These are phyloP conservation scores for Aegle marmelos DNA, from an alignment of 345 rosid species.

Conservation along the genomic window DNA sequence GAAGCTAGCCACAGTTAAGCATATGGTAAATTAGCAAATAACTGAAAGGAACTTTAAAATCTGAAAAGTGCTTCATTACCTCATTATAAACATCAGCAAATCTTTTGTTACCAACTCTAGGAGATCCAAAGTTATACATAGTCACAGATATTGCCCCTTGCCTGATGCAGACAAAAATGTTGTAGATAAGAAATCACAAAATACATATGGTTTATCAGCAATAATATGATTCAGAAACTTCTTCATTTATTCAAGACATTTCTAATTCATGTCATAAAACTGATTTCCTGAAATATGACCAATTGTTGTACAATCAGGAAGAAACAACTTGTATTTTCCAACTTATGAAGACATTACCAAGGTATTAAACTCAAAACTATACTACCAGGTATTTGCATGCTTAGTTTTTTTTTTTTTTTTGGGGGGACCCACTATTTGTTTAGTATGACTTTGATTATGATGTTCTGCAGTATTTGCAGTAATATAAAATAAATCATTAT, in stretches of 20 bases:
- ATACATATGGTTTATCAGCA: background rate
- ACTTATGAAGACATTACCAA: background rate
- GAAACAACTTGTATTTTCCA: slow-evolving; percentile 1
- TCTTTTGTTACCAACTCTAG: slow-evolving; percentile 91
- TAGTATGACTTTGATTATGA: background rate
- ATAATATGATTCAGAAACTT: slow-evolving; percentile 3
- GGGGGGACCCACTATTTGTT: background rate
- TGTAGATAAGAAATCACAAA: background rate
- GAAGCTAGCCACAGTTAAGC: background rate
- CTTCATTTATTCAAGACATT: background rate
- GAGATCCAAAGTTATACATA: slow-evolving; percentile 97
- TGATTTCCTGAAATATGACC: background rate
- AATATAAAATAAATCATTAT: background rate
- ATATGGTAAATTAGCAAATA: background rate
- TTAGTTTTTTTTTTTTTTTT: background rate
- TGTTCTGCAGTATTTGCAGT: background rate
- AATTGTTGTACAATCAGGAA: background rate
- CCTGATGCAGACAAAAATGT: slow-evolving; percentile 34
- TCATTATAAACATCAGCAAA: slow-evolving; percentile 82
- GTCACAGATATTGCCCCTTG: slow-evolving; percentile 64
- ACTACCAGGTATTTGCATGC: too few relatives aligned
- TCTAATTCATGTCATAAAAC: background rate
- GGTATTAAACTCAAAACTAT: background rate
- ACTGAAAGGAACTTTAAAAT: slow-evolving; percentile 9
- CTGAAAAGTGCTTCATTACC: slow-evolving; percentile 38